Evolutionary conservation across 2,329 filamentous ascomycete genomes (phyloP), one percentile per base, ranked within the genome.

Genomic region (Aspergillus uvarum): DNA sequence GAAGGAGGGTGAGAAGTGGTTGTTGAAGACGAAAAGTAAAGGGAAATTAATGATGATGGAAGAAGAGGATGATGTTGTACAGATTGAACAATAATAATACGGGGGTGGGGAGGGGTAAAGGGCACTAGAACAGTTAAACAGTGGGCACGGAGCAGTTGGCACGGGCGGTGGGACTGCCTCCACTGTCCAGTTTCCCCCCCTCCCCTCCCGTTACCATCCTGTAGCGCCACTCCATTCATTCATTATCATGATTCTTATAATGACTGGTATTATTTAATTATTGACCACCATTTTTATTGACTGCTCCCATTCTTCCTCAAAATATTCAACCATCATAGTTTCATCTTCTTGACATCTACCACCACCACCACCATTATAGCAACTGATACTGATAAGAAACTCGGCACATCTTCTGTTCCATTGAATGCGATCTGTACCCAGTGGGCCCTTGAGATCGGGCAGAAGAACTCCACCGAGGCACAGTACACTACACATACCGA

Each of bases 31-130:
- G 44, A 54, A 50, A 59, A 54, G 59, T 29, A 29, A 53, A 32
- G 42, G 21, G 56, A 56, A 52, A 57, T 31, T 56, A 57, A 56
- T 26, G 54, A 47, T 35, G 32, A 59, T 51, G 58, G 59, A 57
- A 56, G 58, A 55, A 35, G 29, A 21, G 24, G 53, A 48, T 44
- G 42, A n/a, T 29, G 51, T 61, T 21, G 55, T 47, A 61, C 59
- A 54, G 14, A 26, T 12, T 7, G 26, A 29, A 29, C 26, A 29
- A 32, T 35, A 29, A 32, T 35, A 61, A 56, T 63, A 63, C 58
- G 64, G 61, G 63, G 63, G 64, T 66, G 65, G 65, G 63, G 65
- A 66, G 65, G 64, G 65, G 64, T 66, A 65, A 63, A 22, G 16
- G 38, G 38, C 32, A 35, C 32, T 35, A 35, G 8, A 29, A 26